phyloP scores from a whole-genome alignment of 2,329 filamentous ascomycete genomes.

The Cordyceps tenuipes region DNA sequence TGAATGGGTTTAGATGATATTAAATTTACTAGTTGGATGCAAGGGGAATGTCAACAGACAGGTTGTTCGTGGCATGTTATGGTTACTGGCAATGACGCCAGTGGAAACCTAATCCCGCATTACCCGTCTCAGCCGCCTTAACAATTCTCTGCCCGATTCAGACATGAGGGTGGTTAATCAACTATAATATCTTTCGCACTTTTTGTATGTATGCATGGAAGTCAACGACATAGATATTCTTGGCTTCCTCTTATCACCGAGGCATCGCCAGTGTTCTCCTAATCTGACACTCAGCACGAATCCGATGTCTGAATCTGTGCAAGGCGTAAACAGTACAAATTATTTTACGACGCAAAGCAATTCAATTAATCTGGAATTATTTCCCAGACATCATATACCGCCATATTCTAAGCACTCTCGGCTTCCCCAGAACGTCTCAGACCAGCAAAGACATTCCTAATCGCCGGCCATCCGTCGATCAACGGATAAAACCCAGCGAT shows the following conservation, averaged over 20 bases:
- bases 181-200: no score
- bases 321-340: no score
- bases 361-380: no score
- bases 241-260: no score
- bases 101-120: neutral
- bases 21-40: neutral
- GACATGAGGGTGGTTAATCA: neutral
- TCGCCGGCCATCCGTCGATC: constrained; percentile 34
- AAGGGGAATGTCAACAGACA: neutral
- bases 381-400: no score
- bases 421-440: neutral
- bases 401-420: neutral
- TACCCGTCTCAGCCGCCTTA: neutral
- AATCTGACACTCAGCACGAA: no score
- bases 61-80: neutral
- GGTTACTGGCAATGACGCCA: neutral
- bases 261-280: no score
- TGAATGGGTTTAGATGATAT: no score
- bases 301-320: no score
- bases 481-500: constrained; percentile 41
- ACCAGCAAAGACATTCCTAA: constrained; percentile 14
- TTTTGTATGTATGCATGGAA: no score
- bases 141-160: neutral
- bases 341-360: no score
- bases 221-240: no score